phyloP scores from a whole-genome alignment of 177 flowering plant genomes.

The Vitis hybrid region DNA sequence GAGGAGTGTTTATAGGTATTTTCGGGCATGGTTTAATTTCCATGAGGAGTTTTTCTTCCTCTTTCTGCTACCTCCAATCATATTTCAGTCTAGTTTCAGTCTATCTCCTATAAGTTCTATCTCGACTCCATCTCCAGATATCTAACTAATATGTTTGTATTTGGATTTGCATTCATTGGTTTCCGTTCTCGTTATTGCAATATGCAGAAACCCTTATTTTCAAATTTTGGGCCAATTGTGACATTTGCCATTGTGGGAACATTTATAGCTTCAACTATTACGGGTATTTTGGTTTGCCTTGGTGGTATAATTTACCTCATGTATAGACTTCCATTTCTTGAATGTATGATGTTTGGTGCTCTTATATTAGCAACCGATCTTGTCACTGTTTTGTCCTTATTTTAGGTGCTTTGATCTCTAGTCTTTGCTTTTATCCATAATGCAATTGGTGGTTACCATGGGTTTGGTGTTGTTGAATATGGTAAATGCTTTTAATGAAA shows the following conservation, averaged over 20 bases:
- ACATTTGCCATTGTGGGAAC: constrained; percentile 94
- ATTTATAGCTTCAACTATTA: constrained; percentile 83
- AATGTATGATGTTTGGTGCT: constrained; percentile 98
- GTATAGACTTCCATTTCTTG: constrained; percentile 89
- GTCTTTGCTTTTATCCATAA: not conserved
- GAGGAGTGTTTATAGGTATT: too few relatives aligned
- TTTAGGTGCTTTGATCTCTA: constrained; percentile 53
- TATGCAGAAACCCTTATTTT: constrained; percentile 93
- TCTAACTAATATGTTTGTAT: not conserved
- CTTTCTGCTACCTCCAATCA: constrained; percentile 91
- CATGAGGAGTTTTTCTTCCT: constrained; percentile 98
- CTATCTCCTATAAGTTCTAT: constrained; percentile 75
- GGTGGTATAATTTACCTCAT: constrained; percentile 80
- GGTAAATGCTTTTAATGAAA: not conserved
- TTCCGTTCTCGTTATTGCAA: not conserved
- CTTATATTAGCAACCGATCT: constrained; percentile 99
- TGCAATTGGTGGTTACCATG: not conserved
- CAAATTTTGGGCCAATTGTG: constrained; percentile 95
- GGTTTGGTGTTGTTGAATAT: not conserved
- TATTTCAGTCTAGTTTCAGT: constrained; percentile 98
- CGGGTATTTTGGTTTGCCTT: constrained; percentile 89
- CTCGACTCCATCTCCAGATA: not conserved
- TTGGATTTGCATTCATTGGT: not conserved
- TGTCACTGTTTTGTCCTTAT: constrained; percentile 93
- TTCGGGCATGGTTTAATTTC: constrained; percentile 89